Conservation (phyloP, 768 basidiomycete genomes). For the Hygrophorus russula region DNA sequence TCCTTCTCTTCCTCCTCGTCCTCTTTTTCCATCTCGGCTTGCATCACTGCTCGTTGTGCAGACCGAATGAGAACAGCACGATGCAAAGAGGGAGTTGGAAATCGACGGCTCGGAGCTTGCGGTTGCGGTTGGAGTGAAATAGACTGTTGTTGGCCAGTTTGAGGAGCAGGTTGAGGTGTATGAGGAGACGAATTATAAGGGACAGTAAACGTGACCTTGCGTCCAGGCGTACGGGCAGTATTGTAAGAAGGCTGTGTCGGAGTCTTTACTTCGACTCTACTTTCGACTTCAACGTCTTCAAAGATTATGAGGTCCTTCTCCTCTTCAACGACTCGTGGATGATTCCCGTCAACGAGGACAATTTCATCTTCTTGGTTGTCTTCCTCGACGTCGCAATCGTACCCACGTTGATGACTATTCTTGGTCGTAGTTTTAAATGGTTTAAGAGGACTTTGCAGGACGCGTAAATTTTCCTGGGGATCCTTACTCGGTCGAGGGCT, state of each 20-base stretch:
- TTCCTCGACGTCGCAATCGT: conserved; percentile 15
- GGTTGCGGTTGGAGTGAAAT: conserved; percentile 16
- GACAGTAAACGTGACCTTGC: too few relatives aligned
- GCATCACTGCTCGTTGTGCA: conserved; percentile 48
- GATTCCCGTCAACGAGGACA: conserved; percentile 52
- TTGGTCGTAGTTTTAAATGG: conserved; percentile 12
- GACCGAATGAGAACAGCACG: conserved; percentile 61
- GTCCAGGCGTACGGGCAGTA: too few relatives aligned
- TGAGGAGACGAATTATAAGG: conserved; percentile 1
- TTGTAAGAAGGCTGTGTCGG: conserved; percentile 2
- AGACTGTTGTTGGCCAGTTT: conserved; percentile 11
- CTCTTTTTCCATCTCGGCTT: conserved; percentile 42
- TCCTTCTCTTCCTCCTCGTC: conserved; percentile 40
- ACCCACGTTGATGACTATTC: conserved; percentile 2
- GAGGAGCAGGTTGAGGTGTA: conserved; percentile 9
- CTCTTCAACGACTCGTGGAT: conserved; percentile 60
- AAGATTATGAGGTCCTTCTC: conserved; percentile 62
- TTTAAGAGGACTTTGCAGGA: conserved; percentile 43
- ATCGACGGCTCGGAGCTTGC: conserved; percentile 23
- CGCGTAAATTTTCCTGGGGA: conserved; percentile 50
- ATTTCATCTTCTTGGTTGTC: conserved; percentile 37
- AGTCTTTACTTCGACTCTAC: conserved; percentile 9
- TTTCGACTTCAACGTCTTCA: conserved; percentile 42
- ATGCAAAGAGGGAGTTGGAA: conserved; percentile 40
- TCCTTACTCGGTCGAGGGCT: conserved; percentile 49